Base-by-base conservation (phyloP, 2,329 filamentous ascomycete species). In the Sporothrix humicola region DNA sequence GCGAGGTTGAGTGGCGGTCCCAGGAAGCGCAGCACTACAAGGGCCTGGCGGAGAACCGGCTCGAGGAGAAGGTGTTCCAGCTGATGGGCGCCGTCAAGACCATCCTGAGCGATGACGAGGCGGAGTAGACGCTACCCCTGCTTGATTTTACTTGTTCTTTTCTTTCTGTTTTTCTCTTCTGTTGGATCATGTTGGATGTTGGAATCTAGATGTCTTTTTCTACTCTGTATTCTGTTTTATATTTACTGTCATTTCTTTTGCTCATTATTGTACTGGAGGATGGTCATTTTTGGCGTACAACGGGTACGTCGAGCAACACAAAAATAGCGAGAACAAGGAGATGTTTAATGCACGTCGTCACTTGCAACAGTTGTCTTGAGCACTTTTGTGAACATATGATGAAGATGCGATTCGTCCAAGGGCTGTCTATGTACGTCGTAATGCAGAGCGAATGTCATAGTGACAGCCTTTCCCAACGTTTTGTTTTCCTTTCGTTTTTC, bases 1-100 rank as follows among this genome's bases (percentile, higher is more conserved):
- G 91, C 75, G 94, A 97, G 82, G 84, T 88, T 59, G 90, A 91
- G 76, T 90, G 88, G 87, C 81, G 85, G 73, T 81, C 80, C 8
- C 83, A 80, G 75, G 85, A 84, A 77, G 76, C 79, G 9, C 80
- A 80, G 17, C 46, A 46, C 17, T 80, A 20, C 42, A 80, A 79
- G 1, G 79, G 79, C 2, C 82, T 80, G 69, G 83, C 84, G 2
- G 89, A 91, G 78, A 95, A 87, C 79, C 82, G 88, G 78, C 83
- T 97, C 71, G 93, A 97, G 81, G 89, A 92, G 79, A 93, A 91
- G 83, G 89, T 96, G 7, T 85, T 95, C 37, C 85, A 82, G 73
- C 90, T 95, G 80, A 83, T 96, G 78, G 87, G 88, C 78, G 87
- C 86, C 5, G 86, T 90, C 20, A 84, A 85, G 77, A 85, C 85